A percentile compares a stretch with the other conserved stretches of the same genome.
phyloP scores from a whole-genome alignment of 345 rosid species.

The Ailanthus altissimus region DNA sequence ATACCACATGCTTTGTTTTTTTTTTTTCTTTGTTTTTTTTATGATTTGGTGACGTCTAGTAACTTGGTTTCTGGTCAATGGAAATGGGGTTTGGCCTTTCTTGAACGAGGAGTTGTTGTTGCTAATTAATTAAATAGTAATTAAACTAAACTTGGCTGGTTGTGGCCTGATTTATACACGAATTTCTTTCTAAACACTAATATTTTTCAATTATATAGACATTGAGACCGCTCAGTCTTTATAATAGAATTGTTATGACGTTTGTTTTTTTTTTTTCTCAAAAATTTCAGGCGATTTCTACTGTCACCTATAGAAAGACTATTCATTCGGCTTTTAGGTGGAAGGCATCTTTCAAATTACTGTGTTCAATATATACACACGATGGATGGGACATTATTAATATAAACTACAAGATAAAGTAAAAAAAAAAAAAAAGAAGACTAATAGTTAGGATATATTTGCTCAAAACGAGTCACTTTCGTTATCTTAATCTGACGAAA shows the following conservation, averaged over 20 bases:
- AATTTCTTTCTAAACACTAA: background rate
- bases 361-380: too few species aligned
- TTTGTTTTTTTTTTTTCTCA: background rate
- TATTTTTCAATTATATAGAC: too few species aligned
- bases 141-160: background rate
- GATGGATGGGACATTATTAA: too few species aligned
- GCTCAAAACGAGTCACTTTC: constrained; percentile 2
- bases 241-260: too few species aligned
- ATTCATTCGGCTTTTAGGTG: too few species aligned
- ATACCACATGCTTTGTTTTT: background rate
- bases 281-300: background rate
- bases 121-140: background rate
- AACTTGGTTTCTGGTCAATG: background rate
- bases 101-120: constrained; percentile 11
- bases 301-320: too few species aligned
- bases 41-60: background rate
- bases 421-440: background rate
- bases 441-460: background rate
- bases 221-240: too few species aligned
- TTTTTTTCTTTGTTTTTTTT: constrained; percentile 3
- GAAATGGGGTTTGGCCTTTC: background rate
- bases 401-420: background rate
- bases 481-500: background rate
- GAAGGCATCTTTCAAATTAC: too few species aligned
- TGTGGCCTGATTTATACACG: background rate